Evolutionary conservation across 768 basidiomycete genomes (phyloP).

Genomic region (Lentinula sp.): DNA sequence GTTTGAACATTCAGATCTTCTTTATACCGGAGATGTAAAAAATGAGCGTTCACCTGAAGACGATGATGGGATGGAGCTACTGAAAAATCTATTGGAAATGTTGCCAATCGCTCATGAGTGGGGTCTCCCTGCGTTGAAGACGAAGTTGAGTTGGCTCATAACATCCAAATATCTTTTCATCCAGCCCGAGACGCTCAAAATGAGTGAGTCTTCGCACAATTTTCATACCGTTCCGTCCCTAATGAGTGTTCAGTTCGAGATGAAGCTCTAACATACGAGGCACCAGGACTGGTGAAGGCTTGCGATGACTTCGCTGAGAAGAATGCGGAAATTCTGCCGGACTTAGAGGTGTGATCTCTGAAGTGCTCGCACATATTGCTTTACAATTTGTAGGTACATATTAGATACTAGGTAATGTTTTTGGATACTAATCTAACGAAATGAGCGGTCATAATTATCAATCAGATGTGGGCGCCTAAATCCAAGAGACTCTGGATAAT

Average conservation of each 20-base stretch:
- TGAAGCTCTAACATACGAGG: background rate
- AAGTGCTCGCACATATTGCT: too few relatives aligned
- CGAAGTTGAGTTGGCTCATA: background rate
- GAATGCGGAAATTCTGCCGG: background rate
- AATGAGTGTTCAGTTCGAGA: background rate
- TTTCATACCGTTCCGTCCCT: background rate
- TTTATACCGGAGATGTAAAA: conserved; percentile 1
- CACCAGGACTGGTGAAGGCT: background rate
- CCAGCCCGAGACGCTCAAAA: background rate
- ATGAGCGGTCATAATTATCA: too few relatives aligned
- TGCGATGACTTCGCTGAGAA: background rate
- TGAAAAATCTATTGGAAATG: background rate
- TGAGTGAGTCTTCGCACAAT: background rate
- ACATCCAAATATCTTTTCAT: conserved; percentile 2
- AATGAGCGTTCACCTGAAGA: background rate
- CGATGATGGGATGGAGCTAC: background rate
- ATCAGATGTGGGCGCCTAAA: too few relatives aligned
- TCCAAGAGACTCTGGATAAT: too few relatives aligned
- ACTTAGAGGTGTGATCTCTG: background rate
- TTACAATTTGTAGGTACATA: too few relatives aligned
- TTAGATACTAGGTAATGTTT: too few relatives aligned
- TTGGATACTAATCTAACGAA: too few relatives aligned
- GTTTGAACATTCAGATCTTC: background rate
- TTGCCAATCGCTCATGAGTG: background rate
- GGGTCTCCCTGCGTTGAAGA: background rate